These are phyloP conservation scores for Aspergillus brunneoviolaceus DNA, from an alignment of 2,329 filamentous ascomycete species.

Conservation along the genomic window DNA sequence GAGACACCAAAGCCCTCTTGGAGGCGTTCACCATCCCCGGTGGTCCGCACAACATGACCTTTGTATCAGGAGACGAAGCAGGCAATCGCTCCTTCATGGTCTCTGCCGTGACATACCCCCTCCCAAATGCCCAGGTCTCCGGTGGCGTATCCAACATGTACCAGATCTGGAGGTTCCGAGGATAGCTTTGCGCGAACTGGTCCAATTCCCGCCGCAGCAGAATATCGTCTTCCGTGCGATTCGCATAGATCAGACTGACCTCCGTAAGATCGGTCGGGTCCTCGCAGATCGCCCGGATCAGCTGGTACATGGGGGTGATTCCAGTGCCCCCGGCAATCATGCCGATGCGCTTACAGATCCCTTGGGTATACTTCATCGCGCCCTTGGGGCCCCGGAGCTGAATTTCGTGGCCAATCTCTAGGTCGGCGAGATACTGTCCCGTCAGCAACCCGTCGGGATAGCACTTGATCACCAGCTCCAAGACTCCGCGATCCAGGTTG, in stretches of 20 bases:
- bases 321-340: conserved; percentile 45
- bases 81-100: conserved; percentile 54
- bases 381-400: conserved; percentile 40
- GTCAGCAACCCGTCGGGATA: conserved; percentile 37
- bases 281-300: conserved; percentile 64
- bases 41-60: conserved; percentile 61
- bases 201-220: conserved; percentile 59
- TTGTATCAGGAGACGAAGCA: conserved; percentile 46
- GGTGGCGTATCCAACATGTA: conserved; percentile 56
- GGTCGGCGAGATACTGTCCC: conserved; percentile 28
- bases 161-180: conserved; percentile 55
- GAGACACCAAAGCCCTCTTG: conserved; percentile 50
- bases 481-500: conserved; percentile 29
- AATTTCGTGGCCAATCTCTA: conserved; percentile 33
- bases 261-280: conserved; percentile 58
- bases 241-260: conserved; percentile 60
- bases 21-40: conserved; percentile 60
- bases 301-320: conserved; percentile 57
- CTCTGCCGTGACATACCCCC: conserved; percentile 54
- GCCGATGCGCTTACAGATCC: conserved; percentile 33
- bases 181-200: conserved; percentile 50
- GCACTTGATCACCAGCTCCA: conserved; percentile 39
- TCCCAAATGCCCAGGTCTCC: conserved; percentile 49
- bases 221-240: conserved; percentile 60
- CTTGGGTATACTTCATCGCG: conserved; percentile 32